Base-by-base conservation (phyloP, 1,284 basidiomycete species). In the Ceratobasidium sp. region DNA sequence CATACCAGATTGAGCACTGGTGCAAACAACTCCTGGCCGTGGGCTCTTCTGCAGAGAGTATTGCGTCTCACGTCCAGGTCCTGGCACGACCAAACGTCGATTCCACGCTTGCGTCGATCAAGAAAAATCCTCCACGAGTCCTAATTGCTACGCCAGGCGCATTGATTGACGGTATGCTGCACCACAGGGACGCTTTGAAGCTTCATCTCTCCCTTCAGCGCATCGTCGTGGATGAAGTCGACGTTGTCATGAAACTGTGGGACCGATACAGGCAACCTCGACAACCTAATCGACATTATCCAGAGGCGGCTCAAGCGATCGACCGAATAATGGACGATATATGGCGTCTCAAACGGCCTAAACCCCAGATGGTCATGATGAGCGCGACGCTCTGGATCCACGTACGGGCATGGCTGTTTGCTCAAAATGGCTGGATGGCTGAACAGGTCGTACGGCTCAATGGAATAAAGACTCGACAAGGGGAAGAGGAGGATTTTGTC, bases 151-250 rank as follows among this genome's bases (percentile, higher is more conserved):
- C 92, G 1, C 90, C 91, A 1, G 86, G 88, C 72, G 89, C 88
- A 3, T 76, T 90, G 2, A 77, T 86, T 74, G 90, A 92, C 62
- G 81, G 88, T 28, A 81, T 86, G 23, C 77, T 67, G 83, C 77
- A 80, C 61, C 83, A 86, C 57, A 78, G 82, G 0, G 74, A 79
- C 21, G 82, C 80, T 8, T 77, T 91, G 23, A 82, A 83, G 64
- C 75, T 89, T 43, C 77, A 79, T 4, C 36, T 46, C 28, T 58
- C 53, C 10, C 53, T 70, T 12, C 53, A 41, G 79, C 78, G 84
- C 1, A 83, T 93, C 34, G 86, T 88, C 39, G 86, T 92, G 53
- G 91, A 93, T 75, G 91, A 93, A 78, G 88, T 86, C 52, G 92
- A 93, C 76, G 89, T 87, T 77, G 80, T 92, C 50, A 81, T 93